Percentiles rank a stretch among this genome's conserved stretches.
Evolutionary conservation across 352 stramenopile species (phyloP).

Genomic region (Phytopythium mirpurense): DNA sequence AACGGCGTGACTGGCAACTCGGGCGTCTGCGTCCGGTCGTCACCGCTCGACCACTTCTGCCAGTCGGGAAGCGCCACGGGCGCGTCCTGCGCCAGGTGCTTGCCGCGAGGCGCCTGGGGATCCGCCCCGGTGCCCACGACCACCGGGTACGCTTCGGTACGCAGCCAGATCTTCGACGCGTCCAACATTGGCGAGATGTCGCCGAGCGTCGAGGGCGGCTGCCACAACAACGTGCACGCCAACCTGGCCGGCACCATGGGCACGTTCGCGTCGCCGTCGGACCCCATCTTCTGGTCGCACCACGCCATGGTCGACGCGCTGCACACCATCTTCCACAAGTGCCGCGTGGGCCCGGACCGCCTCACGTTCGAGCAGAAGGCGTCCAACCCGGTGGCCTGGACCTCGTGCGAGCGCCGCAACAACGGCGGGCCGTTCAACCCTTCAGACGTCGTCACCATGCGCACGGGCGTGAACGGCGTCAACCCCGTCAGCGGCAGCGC

Average conservation of each 20-base stretch:
- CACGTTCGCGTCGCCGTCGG: conserved; percentile 37
- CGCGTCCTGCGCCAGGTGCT: conserved; percentile 27
- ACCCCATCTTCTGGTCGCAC: conserved; percentile 78
- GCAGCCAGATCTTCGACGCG: conserved; percentile 39
- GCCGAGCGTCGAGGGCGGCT: conserved; percentile 30
- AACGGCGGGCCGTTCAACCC: conserved; percentile 30
- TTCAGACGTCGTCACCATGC: conserved; percentile 35
- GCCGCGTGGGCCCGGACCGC: conserved; percentile 32
- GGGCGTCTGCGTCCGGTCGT: conserved; percentile 30
- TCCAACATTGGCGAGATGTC: conserved; percentile 56
- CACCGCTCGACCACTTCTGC: conserved; percentile 55
- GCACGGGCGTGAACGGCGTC: conserved; percentile 25
- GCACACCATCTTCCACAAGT: conserved; percentile 74
- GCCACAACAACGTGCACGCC: conserved; percentile 62
- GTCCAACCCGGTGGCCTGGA: conserved; percentile 33
- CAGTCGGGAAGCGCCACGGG: conserved; percentile 18
- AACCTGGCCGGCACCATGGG: conserved; percentile 39
- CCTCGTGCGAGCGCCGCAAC: conserved; percentile 32
- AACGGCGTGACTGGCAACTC: conserved; percentile 27
- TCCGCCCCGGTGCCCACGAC: conserved; percentile 19
- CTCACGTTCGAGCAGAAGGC: conserved; percentile 49
- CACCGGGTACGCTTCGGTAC: conserved; percentile 38
- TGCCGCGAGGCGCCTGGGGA: conserved; percentile 43
- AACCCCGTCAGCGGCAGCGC: conserved; percentile 30
- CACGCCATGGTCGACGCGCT: conserved; percentile 63